Evolutionary conservation across 179 eudicot genomes (phyloP), one percentile per base, ranked within the genome.

Genomic region (Heliamphora pulchella): DNA sequence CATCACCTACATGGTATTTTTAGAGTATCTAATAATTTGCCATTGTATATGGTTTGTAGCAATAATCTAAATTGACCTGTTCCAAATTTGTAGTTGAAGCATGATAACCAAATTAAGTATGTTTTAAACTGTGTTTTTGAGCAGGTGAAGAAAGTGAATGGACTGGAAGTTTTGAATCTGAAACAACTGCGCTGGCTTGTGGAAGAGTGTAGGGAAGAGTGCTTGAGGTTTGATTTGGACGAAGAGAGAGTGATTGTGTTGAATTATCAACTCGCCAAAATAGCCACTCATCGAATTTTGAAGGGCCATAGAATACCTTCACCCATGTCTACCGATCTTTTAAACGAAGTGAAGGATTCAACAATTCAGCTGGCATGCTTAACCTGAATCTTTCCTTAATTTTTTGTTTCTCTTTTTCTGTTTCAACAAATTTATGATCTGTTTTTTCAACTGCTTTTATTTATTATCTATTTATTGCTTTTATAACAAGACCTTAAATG

Each of bases 101-200:
- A 31, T 31, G 47, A 22, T 66, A 66, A 39, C 11, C 41, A 66
- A 67, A 67, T 11, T 41, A 7, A 8, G 4, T 5, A 3, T 67
- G 0, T 43, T 48, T 13, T 18, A 14, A 53, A 75, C n/a, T 20
- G 0, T 70, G 39, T 63, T 69, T 73, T 47, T 81, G 83, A 76
- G 81, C 90, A 94, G 98, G 98, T 94, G 78, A 91, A 83, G 80
- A 91, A 91, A 81, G 97, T 94, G 1, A 94, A 93, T 11, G 97
- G 92, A 39, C 84, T 87, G 44, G 94, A 93, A 74, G 83, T 93
- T 51, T 87, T 91, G 48, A 93, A 94, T 82, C 83, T 94, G 84
- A 90, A 87, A 80, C 97, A 94, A 63, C 39, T 94, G 76, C 82
- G 92, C 80, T 86, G 79, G 51, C 92, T 95, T 64, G 94, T 95